phyloP scores from a whole-genome alignment of 2,329 filamentous ascomycete species.

The Colletotrichum somersetense region DNA sequence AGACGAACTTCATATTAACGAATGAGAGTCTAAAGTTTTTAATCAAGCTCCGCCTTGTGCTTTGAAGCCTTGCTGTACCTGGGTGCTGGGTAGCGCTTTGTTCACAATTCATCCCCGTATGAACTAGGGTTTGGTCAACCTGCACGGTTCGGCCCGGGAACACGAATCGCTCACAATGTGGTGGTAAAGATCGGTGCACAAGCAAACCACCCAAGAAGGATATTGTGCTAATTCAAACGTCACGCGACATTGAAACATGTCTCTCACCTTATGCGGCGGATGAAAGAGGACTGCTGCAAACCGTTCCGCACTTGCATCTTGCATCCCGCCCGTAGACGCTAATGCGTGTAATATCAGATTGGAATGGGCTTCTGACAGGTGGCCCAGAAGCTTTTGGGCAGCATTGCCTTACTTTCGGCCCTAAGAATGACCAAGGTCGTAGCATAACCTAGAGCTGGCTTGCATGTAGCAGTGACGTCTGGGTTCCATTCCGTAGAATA shows the following conservation, averaged over 20 bases:
- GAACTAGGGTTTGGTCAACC: conserved; percentile 8
- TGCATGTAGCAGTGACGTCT: background rate
- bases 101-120: conserved; percentile 15
- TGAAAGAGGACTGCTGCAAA: background rate
- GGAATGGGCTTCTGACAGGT: background rate
- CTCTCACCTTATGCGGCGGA: background rate
- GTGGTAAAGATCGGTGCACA: background rate
- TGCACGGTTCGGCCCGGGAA: conserved; percentile 40
- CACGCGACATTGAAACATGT: background rate
- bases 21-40: background rate
- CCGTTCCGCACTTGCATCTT: background rate
- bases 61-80: conserved; percentile 7
- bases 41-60: background rate
- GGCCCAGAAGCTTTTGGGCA: background rate
- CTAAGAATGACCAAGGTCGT: background rate
- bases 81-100: conserved; percentile 2
- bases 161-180: conserved; percentile 22
- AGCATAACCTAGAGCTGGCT: background rate
- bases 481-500: background rate
- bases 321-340: background rate
- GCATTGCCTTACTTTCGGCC: background rate
- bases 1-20: conserved; percentile 14
- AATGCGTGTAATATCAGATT: conserved; percentile 3
- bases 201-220: background rate
- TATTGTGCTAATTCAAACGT: background rate